Conservation (phyloP, 306 rosid species). For the Amphicarpaea edgeworthii region DNA sequence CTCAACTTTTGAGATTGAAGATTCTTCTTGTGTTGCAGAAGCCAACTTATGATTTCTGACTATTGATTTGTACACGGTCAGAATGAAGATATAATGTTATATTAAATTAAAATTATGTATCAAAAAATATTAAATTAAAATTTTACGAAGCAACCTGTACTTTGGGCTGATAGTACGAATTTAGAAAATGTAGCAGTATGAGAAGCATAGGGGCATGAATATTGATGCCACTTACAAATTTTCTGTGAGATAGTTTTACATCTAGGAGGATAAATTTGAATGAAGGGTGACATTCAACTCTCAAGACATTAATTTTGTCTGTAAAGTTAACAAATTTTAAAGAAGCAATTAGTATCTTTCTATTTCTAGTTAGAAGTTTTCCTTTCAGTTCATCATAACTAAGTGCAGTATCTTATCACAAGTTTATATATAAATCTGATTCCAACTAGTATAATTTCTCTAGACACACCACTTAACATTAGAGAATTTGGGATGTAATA, state of each 20-base stretch:
- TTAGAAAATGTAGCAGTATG: background rate
- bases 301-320: background rate
- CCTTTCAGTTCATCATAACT: slow-evolving; percentile 3
- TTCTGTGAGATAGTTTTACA: background rate
- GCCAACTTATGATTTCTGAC: slow-evolving; percentile 47
- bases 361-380: background rate
- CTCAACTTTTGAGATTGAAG: slow-evolving; percentile 48
- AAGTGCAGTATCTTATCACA: background rate
- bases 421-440: background rate
- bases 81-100: background rate
- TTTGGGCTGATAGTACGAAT: background rate
- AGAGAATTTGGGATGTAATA: background rate
- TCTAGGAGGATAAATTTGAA: slow-evolving; percentile 7
- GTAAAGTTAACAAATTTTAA: slow-evolving; percentile 1
- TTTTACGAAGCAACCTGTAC: background rate
- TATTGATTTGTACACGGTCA: slow-evolving; percentile 6
- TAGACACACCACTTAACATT: background rate
- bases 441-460: background rate
- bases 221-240: background rate
- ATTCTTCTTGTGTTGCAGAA: slow-evolving; percentile 55
- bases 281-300: background rate
- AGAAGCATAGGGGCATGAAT: background rate
- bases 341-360: background rate
- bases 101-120: background rate
- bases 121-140: slow-evolving; percentile 2